Evolutionary conservation across 2,329 filamentous ascomycete species (phyloP).

Genomic region (Aspergillus nomiae): DNA sequence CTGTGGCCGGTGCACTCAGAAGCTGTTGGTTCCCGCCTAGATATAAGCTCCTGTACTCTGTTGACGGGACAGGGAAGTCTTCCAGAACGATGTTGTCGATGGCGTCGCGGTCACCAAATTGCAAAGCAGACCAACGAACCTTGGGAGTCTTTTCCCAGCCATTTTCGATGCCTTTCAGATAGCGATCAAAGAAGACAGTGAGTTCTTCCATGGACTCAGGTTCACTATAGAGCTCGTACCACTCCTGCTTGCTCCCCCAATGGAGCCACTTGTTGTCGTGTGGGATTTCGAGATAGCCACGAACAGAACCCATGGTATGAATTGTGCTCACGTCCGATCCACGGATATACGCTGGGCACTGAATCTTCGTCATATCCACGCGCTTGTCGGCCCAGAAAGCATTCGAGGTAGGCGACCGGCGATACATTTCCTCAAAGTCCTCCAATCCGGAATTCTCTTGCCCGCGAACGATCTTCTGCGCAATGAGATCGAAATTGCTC

Average conservation of each 20-base stretch:
- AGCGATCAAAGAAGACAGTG: conserved; percentile 49
- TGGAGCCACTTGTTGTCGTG: conserved; percentile 49
- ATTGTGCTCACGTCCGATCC: conserved; percentile 36
- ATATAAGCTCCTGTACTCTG: conserved; percentile 37
- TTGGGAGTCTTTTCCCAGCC: conserved; percentile 51
- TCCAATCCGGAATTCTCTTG: conserved; percentile 35
- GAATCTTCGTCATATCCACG: conserved; percentile 38
- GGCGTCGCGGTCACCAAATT: conserved; percentile 34
- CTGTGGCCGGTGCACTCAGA: accelerated
- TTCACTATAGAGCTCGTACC: conserved; percentile 47
- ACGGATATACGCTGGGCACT: conserved; percentile 38
- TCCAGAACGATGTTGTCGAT: conserved; percentile 34
- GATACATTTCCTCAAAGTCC: conserved; percentile 47
- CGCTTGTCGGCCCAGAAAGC: conserved; percentile 44
- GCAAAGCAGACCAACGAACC: conserved; percentile 46
- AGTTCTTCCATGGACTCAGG: conserved; percentile 41
- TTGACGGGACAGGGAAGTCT: conserved; percentile 39
- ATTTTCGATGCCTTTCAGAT: conserved; percentile 47
- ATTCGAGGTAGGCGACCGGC: conserved; percentile 35
- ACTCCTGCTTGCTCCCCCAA: conserved; percentile 46
- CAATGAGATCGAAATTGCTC: conserved; percentile 48
- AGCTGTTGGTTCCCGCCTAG: conserved; percentile 12
- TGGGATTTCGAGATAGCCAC: conserved; percentile 42
- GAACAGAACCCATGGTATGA: conserved; percentile 40
- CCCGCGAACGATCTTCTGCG: conserved; percentile 40